phyloP scores from a whole-genome alignment of 352 stramenopile genomes.

The Globisporangium okanoganense region DNA sequence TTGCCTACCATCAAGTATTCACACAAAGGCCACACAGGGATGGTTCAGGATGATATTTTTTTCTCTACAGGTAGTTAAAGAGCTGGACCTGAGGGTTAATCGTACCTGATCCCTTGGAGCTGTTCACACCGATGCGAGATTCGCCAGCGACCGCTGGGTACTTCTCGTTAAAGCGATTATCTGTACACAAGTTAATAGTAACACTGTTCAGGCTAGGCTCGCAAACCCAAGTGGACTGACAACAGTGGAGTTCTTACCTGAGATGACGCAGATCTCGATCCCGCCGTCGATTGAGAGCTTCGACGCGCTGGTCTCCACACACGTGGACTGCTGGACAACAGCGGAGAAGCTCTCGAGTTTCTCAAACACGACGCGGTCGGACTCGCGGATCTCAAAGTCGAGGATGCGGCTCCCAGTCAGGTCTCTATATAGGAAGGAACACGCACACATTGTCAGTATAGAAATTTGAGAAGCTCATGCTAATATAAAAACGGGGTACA shows the following conservation, averaged over 20 bases:
- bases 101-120: neutral
- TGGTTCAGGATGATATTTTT: neutral
- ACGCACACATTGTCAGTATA: neutral
- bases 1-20: neutral
- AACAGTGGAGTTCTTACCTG: neutral
- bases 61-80: neutral
- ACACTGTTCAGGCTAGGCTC: too few relatives aligned
- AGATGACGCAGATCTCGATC: conserved; percentile 9
- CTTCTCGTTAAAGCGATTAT: conserved; percentile 2
- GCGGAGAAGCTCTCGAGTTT: neutral
- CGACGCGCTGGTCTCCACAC: neutral
- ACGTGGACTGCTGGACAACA: conserved; percentile 1
- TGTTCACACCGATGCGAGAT: neutral
- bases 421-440: neutral
- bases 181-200: neutral
- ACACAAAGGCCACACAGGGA: neutral
- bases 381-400: conserved; percentile 14
- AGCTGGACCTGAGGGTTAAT: too few relatives aligned
- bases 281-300: neutral
- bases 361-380: conserved; percentile 9
- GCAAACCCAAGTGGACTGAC: neutral
- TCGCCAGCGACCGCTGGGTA: neutral
- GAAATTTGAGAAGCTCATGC: neutral
- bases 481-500: neutral
- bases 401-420: conserved; percentile 7